Evolutionary conservation across 2,329 filamentous ascomycete genomes (phyloP).

Genomic region (Macrophomina tecta): DNA sequence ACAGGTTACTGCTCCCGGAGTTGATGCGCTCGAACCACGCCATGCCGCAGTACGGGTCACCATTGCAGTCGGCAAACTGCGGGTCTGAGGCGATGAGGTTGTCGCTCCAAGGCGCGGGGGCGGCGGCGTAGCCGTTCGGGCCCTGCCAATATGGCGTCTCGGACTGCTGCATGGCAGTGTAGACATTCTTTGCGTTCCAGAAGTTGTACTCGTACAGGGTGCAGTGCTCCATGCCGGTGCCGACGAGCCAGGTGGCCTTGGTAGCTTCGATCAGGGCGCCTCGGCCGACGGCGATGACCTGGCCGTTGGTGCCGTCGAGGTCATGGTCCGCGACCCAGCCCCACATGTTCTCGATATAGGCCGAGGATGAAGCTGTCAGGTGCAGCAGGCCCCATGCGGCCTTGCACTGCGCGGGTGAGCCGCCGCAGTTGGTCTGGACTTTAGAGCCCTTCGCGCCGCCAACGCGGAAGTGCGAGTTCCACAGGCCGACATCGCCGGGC

Average conservation of each 20-base stretch:
- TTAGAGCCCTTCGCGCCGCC: conserved; percentile 43
- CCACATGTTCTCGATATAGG: conserved; percentile 63
- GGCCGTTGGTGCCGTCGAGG: conserved; percentile 44
- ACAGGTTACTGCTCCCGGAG: not conserved
- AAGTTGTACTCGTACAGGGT: conserved; percentile 61
- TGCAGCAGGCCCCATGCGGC: conserved; percentile 52
- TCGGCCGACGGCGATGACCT: conserved; percentile 54
- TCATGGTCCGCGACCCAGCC: conserved; percentile 63
- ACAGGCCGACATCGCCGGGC: conserved; percentile 56
- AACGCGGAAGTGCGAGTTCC: conserved; percentile 44
- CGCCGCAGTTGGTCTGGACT: conserved; percentile 33
- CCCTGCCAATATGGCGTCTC: conserved; percentile 60
- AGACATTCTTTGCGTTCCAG: conserved; percentile 56
- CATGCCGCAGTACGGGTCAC: conserved; percentile 30
- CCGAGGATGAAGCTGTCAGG: conserved; percentile 52
- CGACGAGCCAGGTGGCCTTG: conserved; percentile 60
- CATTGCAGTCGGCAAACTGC: conserved; percentile 35
- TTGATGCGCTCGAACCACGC: conserved; percentile 25
- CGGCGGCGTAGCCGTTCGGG: conserved; percentile 37
- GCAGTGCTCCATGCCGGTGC: conserved; percentile 61
- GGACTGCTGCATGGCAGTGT: conserved; percentile 58
- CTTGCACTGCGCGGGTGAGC: conserved; percentile 43
- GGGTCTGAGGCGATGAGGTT: conserved; percentile 40
- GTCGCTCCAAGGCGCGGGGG: conserved; percentile 50
- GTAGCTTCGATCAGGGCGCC: conserved; percentile 56